phyloP scores from a whole-genome alignment of 345 rosid genomes.

The Eucalyptus globulus region DNA sequence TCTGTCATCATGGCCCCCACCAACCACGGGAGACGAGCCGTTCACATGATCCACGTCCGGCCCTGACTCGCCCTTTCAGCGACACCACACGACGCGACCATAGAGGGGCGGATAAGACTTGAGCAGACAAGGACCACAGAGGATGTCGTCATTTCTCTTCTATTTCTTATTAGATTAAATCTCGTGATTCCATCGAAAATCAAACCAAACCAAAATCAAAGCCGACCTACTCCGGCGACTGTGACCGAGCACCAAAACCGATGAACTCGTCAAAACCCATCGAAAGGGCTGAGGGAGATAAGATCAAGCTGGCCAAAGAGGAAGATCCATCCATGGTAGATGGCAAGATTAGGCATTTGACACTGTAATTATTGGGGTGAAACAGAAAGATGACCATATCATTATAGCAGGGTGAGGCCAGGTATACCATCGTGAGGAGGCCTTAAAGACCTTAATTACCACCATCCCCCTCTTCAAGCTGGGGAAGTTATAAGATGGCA shows the following conservation, averaged over 20 bases:
- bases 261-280: neutral
- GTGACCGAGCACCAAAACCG: neutral
- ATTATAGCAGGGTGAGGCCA: neutral
- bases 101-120: neutral
- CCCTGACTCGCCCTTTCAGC: neutral
- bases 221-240: neutral
- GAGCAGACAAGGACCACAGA: neutral
- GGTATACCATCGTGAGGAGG: fast-evolving
- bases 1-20: neutral
- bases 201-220: neutral
- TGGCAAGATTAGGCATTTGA: neutral
- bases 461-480: neutral
- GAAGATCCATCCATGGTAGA: neutral
- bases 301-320: neutral
- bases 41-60: neutral
- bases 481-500: neutral
- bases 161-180: fast-evolving
- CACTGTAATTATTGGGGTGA: neutral
- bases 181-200: neutral
- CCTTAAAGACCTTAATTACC: neutral
- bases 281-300: neutral
- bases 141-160: neutral
- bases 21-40: neutral
- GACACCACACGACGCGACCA: neutral
- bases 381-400: neutral